Percentiles rank a stretch among this genome's conserved stretches.
Evolutionary conservation across 2,329 filamentous ascomycete species (phyloP).

Genomic region (Balansia obtecta): DNA sequence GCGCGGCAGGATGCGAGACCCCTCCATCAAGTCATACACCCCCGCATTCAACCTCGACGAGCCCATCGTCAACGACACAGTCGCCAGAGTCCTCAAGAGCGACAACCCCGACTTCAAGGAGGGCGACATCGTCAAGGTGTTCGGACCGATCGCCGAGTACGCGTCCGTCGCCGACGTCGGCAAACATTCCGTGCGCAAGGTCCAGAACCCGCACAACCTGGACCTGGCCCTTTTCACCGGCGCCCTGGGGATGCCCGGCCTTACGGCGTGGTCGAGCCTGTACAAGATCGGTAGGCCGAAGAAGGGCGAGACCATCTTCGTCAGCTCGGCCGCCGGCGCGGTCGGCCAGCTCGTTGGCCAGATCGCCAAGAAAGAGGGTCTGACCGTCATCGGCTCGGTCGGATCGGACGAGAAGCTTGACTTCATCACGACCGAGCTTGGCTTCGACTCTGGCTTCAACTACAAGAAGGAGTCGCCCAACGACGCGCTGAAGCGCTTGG

Average conservation of each 20-base stretch:
- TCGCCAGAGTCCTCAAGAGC: slow-evolving; percentile 61
- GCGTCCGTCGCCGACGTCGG: slow-evolving; percentile 36
- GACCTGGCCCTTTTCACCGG: slow-evolving; percentile 60
- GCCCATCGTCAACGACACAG: slow-evolving; percentile 50
- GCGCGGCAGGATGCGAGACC: slow-evolving; percentile 62
- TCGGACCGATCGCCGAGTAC: slow-evolving; percentile 57
- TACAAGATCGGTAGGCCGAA: slow-evolving; percentile 51
- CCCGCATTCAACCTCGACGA: slow-evolving; percentile 41
- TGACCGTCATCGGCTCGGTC: slow-evolving; percentile 69
- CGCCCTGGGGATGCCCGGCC: slow-evolving; percentile 47
- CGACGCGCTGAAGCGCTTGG: slow-evolving; percentile 57
- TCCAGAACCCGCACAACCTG: slow-evolving; percentile 59
- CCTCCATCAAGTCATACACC: slow-evolving; percentile 48
- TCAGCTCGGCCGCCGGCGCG: slow-evolving; percentile 67
- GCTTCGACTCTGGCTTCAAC: slow-evolving; percentile 59
- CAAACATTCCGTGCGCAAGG: slow-evolving; percentile 31
- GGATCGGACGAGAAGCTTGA: slow-evolving; percentile 70
- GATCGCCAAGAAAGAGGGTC: slow-evolving; percentile 67
- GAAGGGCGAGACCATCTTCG: slow-evolving; percentile 63
- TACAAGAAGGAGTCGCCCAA: slow-evolving; percentile 70
- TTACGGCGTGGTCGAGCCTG: slow-evolving; percentile 61
- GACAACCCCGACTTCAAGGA: slow-evolving; percentile 47
- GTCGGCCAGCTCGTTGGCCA: slow-evolving; percentile 78
- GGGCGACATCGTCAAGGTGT: slow-evolving; percentile 53
- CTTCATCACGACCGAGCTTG: slow-evolving; percentile 41